Evolutionary conservation across 345 rosid genomes (phyloP), one percentile per base, ranked within the genome.

Genomic region (Laguncularia racemosa): DNA sequence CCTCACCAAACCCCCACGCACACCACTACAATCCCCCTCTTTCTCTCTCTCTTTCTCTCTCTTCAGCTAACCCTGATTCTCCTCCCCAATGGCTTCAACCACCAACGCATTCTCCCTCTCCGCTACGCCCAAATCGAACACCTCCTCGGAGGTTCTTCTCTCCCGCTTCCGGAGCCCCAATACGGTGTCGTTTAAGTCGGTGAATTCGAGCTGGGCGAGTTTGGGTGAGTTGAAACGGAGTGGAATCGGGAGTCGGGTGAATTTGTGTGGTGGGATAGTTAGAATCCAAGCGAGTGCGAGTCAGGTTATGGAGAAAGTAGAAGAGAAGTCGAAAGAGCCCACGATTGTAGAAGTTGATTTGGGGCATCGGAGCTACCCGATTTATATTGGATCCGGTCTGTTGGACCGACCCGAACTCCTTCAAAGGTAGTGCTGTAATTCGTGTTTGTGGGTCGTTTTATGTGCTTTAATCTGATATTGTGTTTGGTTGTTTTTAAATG

Each of bases 281-380:
- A 72, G 67, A 57, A 63, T 80, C 54, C 61, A 66, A 50, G 90
- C 93, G 43, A 55, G 69, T 55, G 61, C 88, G 44, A 72, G 86
- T 66, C 81, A 69, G 58, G 85, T 84, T 50, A 77, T 89, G 81
- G 85, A 80, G 67, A 81, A 75, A 57, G 73, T 85, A 13, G 69
- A 46, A 46, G 65, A 45, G 76, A 73, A 33, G 64, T 71, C 48
- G 64, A 48, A 51, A 57, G 66, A 26, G 58, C 89, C 95, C 54
- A 85, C 91, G 0, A 58, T 80, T 55, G 97, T 93, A 43, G 81
- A 93, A 7, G 99, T 93, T 60, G 90, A 88, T 73, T 78, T 93
- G 72, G 97, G 99, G 14, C 48, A 67, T 64, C 85, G 99, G 67
- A 93, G 97, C 68, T 93, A 93, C 64, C 99, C 97, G 53, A 90